Evolutionary conservation across 2,329 filamentous ascomycete species (phyloP).

Genomic region (Claviceps lovelessii): DNA sequence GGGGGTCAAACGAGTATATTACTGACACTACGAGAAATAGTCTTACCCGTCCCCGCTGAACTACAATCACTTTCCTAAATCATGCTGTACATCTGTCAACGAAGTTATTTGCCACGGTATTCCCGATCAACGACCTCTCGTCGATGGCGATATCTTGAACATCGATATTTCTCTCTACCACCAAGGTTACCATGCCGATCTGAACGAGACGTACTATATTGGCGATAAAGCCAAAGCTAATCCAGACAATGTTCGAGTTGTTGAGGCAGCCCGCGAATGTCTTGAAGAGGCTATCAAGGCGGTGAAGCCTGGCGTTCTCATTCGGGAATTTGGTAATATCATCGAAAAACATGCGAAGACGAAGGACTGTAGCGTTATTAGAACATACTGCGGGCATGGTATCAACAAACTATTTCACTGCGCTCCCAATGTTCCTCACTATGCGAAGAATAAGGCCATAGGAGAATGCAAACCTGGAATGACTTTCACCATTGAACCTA

Average conservation of each 20-base stretch:
- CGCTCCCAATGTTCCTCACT: slow-evolving; percentile 89
- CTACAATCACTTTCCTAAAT: slow-evolving; percentile 95
- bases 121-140: slow-evolving; percentile 71
- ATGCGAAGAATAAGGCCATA: slow-evolving; percentile 95
- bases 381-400: slow-evolving; percentile 91
- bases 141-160: slow-evolving; percentile 93
- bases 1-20: not conserved
- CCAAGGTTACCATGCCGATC: slow-evolving; percentile 84
- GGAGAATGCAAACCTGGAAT: slow-evolving; percentile 89
- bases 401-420: slow-evolving; percentile 90
- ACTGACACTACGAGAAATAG: slow-evolving; percentile 31
- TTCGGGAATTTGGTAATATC: slow-evolving; percentile 83
- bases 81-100: slow-evolving; percentile 89
- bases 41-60: slow-evolving; percentile 90
- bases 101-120: slow-evolving; percentile 99
- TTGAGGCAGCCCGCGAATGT: slow-evolving; percentile 80
- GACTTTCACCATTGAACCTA: slow-evolving; percentile 98
- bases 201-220: slow-evolving; percentile 98
- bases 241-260: slow-evolving; percentile 75
- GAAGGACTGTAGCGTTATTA: slow-evolving; percentile 75
- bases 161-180: slow-evolving; percentile 93
- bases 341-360: slow-evolving; percentile 93
- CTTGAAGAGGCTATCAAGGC: slow-evolving; percentile 80
- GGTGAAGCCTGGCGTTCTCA: slow-evolving; percentile 84
- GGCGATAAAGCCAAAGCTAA: slow-evolving; percentile 75